Percentiles rank a stretch among this genome's conserved stretches.
Conservation (phyloP, 1,284 basidiomycete genomes). For the Microbotryum intermedium region DNA sequence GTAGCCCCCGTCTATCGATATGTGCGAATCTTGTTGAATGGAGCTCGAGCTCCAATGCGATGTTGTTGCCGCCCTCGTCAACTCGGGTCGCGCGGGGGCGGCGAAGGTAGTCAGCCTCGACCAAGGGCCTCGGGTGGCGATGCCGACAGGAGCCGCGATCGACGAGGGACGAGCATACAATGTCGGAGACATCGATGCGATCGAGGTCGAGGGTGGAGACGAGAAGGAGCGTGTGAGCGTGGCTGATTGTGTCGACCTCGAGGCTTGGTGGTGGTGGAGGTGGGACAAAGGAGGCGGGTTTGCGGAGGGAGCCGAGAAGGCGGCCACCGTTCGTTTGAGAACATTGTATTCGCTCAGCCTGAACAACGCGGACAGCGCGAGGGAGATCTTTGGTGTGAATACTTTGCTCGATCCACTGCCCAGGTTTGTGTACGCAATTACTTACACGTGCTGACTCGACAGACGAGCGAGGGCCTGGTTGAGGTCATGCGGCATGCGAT, state of each 20-base stretch:
- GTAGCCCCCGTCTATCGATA: too few relatives aligned
- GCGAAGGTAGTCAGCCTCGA: too few relatives aligned
- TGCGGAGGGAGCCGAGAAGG: neutral
- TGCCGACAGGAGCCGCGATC: constrained; percentile 1
- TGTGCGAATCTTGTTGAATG: too few relatives aligned
- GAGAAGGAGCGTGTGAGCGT: neutral
- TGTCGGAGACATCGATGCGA: neutral
- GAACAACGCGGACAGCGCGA: neutral
- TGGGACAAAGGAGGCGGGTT: neutral
- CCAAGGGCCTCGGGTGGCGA: too few relatives aligned
- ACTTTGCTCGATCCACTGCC: neutral
- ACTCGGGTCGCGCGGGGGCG: too few relatives aligned
- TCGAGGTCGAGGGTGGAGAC: neutral
- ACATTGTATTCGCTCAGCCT: constrained; percentile 23
- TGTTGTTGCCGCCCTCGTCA: too few relatives aligned
- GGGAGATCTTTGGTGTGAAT: neutral
- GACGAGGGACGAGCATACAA: neutral
- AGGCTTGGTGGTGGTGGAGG: neutral
- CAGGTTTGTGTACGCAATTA: neutral
- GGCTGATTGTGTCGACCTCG: neutral
- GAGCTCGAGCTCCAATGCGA: too few relatives aligned
- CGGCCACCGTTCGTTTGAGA: constrained; percentile 16
- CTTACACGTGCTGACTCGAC: constrained; percentile 21
- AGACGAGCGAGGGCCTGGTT: constrained; percentile 1
- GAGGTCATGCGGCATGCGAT: neutral